Base-by-base conservation (phyloP, 1,139 yeast species). In the Citeromyces hawaiiensis region DNA sequence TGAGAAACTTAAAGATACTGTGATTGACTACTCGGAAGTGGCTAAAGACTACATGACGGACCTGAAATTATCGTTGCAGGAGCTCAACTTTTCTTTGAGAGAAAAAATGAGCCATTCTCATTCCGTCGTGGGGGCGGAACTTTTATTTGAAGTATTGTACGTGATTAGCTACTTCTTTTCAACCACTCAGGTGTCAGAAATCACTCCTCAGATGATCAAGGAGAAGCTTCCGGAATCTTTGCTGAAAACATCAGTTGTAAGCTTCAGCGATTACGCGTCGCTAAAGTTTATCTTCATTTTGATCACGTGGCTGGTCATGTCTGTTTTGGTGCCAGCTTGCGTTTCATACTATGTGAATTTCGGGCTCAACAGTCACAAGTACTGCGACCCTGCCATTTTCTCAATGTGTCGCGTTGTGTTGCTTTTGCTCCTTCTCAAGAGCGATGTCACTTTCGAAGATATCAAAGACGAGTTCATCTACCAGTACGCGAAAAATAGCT, bases 321-420 rank as follows among this genome's bases (percentile, higher is more conserved):
- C 74, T 2, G 53, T 69, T 38, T 44, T 55, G 7, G 40, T 64
- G 30, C 80, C 80, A 27, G 55, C 61, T 44, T 33, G 60, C 32
- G 48, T 59, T 23, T 66, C 77, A 25, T 72, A 68, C 57, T 73
- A 68, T 56, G 51, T 73, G 49, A 73, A 73, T 55, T 73, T 73
- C 55, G 52, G 56, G 36, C 61, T 76, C 44, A 61, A 67, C 52
- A 60, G 72, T 54, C 64, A 68, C 47, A 70, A 68, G 40, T 64
- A 64, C 57, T 65, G 49, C 50, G 80, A 73, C 54, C 79, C 79
- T 29, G 70, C 72, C 47, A 60, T 69, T 45, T 71, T 68, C 53
- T 64, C 76, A 27, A 55, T 72, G 42, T 47, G 67, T 40, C 72
- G 72, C 53, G 54, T 68, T 14, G 54, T 72, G 45, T 49, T 69